Percentiles rank a stretch among this genome's conserved stretches.
Evolutionary conservation across 257 asterid species (phyloP).

Genomic region (Cordia subcordata): DNA sequence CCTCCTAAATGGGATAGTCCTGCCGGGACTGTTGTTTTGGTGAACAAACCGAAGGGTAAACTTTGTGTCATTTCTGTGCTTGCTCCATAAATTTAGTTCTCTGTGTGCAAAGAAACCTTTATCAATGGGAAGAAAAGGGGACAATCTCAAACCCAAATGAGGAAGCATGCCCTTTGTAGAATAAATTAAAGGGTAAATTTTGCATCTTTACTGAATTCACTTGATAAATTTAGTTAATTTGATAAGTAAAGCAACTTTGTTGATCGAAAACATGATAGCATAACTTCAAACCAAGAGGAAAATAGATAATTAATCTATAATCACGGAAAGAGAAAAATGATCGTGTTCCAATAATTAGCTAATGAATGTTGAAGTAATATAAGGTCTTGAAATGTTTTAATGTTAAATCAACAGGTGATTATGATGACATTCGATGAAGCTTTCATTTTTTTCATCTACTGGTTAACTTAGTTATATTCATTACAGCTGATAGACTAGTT

Average conservation of each 20-base stretch:
- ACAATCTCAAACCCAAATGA: too few species aligned
- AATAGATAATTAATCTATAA: too few species aligned
- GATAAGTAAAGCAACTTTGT: neutral
- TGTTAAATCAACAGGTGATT: too few species aligned
- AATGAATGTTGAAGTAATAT: too few species aligned
- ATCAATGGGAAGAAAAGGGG: too few species aligned
- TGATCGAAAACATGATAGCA: too few species aligned
- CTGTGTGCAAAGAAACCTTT: neutral
- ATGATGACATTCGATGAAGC: too few species aligned
- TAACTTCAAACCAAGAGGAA: too few species aligned
- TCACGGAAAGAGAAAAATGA: too few species aligned
- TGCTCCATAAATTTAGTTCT: neutral
- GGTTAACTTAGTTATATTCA: neutral
- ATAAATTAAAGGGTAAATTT: slow-evolving; percentile 81
- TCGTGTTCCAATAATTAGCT: too few species aligned
- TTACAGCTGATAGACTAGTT: slow-evolving; percentile 23
- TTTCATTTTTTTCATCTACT: neutral
- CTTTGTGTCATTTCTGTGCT: neutral
- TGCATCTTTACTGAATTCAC: neutral
- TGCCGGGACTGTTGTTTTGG: slow-evolving; percentile 75
- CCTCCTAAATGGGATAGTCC: slow-evolving; percentile 96
- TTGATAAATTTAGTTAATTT: neutral
- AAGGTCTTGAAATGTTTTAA: too few species aligned
- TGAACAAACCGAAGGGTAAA: slow-evolving; percentile 92
- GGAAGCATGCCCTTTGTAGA: slow-evolving; percentile 32